Evolutionary conservation across 495 filamentous ascomycete genomes (phyloP).

Genomic region (Neurospora tetraspora): DNA sequence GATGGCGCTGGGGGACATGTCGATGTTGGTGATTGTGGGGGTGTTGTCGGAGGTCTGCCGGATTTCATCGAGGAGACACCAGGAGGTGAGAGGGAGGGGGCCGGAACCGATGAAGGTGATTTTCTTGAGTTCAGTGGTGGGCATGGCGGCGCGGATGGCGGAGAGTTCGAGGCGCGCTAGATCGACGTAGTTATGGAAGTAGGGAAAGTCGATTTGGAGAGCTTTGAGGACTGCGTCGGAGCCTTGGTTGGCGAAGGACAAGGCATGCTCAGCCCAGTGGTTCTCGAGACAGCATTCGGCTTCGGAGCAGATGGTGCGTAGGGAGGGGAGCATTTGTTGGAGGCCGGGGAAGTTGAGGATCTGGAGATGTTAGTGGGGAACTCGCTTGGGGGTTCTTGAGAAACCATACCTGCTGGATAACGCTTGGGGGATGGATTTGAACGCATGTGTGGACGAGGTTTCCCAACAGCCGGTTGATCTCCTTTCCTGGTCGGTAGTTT

Average conservation of each 20-base stretch:
- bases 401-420: constrained; percentile 10
- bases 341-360: constrained; percentile 9
- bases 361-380: constrained; percentile 1
- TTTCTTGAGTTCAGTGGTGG: neutral
- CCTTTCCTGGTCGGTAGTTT: constrained; percentile 5
- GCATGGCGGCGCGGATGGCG: constrained; percentile 14
- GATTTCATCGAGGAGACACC: constrained; percentile 15
- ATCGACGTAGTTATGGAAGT: constrained; percentile 23
- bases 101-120: constrained; percentile 24
- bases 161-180: constrained; percentile 20
- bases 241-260: neutral
- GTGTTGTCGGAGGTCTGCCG: neutral
- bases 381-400: neutral
- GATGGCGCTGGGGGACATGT: constrained; percentile 14
- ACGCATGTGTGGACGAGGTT: constrained; percentile 17
- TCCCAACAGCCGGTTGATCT: constrained; percentile 16
- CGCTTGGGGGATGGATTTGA: constrained; percentile 13
- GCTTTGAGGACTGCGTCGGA: constrained; percentile 6
- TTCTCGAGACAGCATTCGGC: constrained; percentile 18
- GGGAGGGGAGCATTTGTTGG: constrained; percentile 10
- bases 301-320: constrained; percentile 17
- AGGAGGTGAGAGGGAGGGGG: constrained; percentile 19
- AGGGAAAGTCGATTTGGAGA: constrained; percentile 15
- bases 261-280: constrained; percentile 14
- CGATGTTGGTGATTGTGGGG: constrained; percentile 15